A percentile compares a stretch with the other conserved stretches of the same genome.
These are phyloP conservation scores for Kwoniella bestiolae DNA, from an alignment of 768 basidiomycete genomes.

Conservation along the genomic window DNA sequence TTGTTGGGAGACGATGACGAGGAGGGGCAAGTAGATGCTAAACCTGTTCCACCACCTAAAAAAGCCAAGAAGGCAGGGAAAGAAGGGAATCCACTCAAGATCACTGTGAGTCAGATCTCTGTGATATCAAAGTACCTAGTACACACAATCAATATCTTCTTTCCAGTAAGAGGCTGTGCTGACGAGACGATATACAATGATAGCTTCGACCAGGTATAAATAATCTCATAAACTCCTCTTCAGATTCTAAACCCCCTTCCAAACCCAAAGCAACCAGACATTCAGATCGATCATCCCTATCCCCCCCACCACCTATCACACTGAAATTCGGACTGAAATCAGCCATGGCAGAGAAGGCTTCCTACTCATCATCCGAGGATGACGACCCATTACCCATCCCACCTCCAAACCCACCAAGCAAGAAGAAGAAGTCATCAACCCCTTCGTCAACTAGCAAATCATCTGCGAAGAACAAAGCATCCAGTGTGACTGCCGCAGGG, in stretches of 20 bases:
- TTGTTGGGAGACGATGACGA: conserved; percentile 3
- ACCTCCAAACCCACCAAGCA: conserved; percentile 10
- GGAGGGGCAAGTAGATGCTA: conserved; percentile 4
- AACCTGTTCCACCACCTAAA: conserved; percentile 13
- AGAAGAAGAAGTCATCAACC: conserved; percentile 22
- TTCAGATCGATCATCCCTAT: conserved; percentile 45
- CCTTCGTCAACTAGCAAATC: not conserved
- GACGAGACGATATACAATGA: not conserved
- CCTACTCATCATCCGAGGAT: conserved; percentile 36
- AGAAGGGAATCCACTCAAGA: conserved; percentile 23
- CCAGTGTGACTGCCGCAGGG: not conserved
- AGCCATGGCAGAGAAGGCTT: conserved; percentile 28
- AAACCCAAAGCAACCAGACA: conserved; percentile 8
- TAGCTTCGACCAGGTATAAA: conserved; percentile 41
- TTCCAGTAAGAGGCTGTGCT: too few species aligned
- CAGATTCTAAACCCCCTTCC: not conserved
- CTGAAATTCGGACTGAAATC: conserved; percentile 41
- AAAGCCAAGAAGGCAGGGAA: conserved; percentile 2
- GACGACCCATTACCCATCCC: conserved; percentile 14
- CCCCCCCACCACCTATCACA: conserved; percentile 50
- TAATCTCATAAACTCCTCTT: conserved; percentile 30
- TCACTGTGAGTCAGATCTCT: conserved; percentile 19
- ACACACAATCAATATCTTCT: not conserved
- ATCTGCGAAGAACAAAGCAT: not conserved
- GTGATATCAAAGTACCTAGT: not conserved